These are phyloP conservation scores for Claviceps spartinae DNA, from an alignment of 2,329 filamentous ascomycete genomes.

Conservation along the genomic window DNA sequence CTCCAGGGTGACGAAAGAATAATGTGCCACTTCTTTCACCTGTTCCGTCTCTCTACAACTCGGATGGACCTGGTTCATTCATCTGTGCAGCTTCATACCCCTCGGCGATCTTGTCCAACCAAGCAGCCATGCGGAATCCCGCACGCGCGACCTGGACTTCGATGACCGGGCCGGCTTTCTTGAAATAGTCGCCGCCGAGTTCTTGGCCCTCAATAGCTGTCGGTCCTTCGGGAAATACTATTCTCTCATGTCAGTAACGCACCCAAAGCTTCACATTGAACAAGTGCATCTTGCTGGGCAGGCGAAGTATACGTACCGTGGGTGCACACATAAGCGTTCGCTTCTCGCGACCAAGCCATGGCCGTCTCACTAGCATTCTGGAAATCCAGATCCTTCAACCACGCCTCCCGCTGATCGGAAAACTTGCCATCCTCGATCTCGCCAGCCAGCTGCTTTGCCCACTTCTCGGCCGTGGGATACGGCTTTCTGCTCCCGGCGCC, in stretches of 20 bases:
- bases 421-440: conserved; percentile 46
- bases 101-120: conserved; percentile 50
- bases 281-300: background rate
- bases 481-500: conserved; percentile 39
- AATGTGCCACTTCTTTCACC: background rate
- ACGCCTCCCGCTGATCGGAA: conserved; percentile 31
- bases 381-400: conserved; percentile 45
- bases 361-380: conserved; percentile 40
- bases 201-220: conserved; percentile 45
- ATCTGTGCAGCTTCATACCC: conserved; percentile 14
- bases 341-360: conserved; percentile 49
- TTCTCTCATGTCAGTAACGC: background rate
- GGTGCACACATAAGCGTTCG: conserved; percentile 48
- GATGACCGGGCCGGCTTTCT: conserved; percentile 47
- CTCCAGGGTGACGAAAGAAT: background rate
- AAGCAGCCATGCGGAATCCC: conserved; percentile 54
- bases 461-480: conserved; percentile 36
- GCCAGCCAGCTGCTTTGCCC: conserved; percentile 41
- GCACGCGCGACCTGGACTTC: conserved; percentile 55
- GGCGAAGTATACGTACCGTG: conserved; percentile 32
- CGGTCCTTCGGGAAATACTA: conserved; percentile 49
- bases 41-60: conserved; percentile 13
- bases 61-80: conserved; percentile 13
- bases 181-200: conserved; percentile 49
- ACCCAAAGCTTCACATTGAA: background rate